A percentile compares a stretch with the other conserved stretches of the same genome.
Conservation (phyloP, 345 rosid genomes). For the Brassica rapa region DNA sequence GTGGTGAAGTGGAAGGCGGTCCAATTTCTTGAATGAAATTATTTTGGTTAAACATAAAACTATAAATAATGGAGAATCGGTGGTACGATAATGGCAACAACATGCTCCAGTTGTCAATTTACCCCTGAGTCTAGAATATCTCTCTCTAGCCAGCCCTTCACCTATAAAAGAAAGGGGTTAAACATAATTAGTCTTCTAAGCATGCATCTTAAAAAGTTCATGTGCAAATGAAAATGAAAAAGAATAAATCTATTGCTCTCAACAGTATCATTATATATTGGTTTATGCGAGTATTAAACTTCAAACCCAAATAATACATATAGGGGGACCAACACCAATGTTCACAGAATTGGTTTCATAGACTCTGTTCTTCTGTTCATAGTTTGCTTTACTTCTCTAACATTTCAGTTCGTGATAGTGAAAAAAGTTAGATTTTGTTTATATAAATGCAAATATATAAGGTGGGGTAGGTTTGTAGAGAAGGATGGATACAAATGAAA, state of each 20-base stretch:
- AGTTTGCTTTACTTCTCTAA: not conserved
- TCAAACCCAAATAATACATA: not conserved
- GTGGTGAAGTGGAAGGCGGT: constrained; percentile 38
- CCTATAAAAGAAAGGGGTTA: not conserved
- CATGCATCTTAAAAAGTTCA: not conserved
- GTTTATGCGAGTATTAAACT: not conserved
- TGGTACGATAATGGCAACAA: constrained; percentile 41
- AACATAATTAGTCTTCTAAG: constrained; percentile 22
- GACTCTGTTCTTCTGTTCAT: no score
- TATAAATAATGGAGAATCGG: constrained; percentile 1
- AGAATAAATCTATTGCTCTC: not conserved
- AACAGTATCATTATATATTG: not conserved
- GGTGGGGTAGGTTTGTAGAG: constrained; percentile 51
- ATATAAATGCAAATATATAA: constrained; percentile 26
- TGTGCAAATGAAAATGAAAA: not conserved
- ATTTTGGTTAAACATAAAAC: not conserved
- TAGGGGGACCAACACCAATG: not conserved
- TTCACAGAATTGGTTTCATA: not conserved
- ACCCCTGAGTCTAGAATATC: constrained; percentile 32
- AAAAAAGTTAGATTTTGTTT: not conserved
- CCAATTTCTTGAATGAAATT: not conserved
- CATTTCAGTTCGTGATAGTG: not conserved
- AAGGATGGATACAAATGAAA: constrained; percentile 44
- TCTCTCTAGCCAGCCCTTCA: constrained; percentile 24
- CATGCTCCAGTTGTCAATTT: constrained; percentile 42